Base-by-base conservation (phyloP, 164 flowering plant genomes). In the Sedum album region DNA sequence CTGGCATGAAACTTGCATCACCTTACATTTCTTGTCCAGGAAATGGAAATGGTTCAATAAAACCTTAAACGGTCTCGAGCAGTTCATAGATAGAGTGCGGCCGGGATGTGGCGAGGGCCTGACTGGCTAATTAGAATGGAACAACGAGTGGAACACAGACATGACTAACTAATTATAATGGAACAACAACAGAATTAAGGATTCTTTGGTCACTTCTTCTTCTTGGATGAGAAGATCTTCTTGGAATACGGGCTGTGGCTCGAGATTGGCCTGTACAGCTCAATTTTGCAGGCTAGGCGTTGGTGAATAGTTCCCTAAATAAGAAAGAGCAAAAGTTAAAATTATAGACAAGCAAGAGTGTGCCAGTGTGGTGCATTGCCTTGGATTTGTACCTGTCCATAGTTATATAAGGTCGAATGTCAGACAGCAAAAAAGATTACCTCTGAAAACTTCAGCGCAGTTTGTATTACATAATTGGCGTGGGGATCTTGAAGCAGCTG, bases 241-340 rank as follows among this genome's bases (percentile, higher is more conserved):
- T 85, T 87, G 75, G 84, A 81, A 53, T 82, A 81, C 18, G 90
- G 95, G 71, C 77, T 85, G 73, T 79, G 76, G 44, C 78, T 78
- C 14, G 79, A 75, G 36, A 65, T 46, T 20, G 51, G 2, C 57
- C 57, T 68, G 65, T 81, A 78, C 0, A 84, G 80, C 31, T 76
- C 74, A 33, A 87, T 78, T 18, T 81, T 84, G 66, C 75, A 80
- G 35, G 79, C 79, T 71, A 90, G 66, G 51, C 72, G 36, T 68
- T 75, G 70, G 65, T 71, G 80, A 62, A 82, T 73, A 67, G 67
- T 46, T 15, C 78, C 79, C 80, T 80, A 73, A 25, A 49, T 18
- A 46, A 46, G n/a, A 35, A 35, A 35, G 5, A 35, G 38, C 38
- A 35, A 35, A 35, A 7, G 3, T 35, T 3, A 35, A 35, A 3